Evolutionary conservation across 176 grass and related monocot species (phyloP).

Genomic region (Triticum timopheevii): DNA sequence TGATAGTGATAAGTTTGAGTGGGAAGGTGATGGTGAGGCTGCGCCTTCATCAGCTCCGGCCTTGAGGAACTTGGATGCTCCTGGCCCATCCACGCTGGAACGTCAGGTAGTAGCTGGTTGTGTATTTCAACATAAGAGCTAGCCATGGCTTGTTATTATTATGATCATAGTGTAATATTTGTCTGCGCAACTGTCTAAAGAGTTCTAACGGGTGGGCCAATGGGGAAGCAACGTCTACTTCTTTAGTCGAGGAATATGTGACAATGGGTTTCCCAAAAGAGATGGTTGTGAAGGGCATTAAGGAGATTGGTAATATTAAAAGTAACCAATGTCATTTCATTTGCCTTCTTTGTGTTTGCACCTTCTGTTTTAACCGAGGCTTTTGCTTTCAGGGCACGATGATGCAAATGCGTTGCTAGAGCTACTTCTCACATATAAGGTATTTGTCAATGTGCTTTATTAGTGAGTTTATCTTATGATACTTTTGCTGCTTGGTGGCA

Average conservation of each 20-base stretch:
- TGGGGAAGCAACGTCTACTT: slow-evolving; percentile 6
- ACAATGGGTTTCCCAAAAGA: slow-evolving; percentile 60
- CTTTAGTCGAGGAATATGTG: slow-evolving; percentile 37
- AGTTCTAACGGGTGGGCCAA: slow-evolving; percentile 28
- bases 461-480: slow-evolving; percentile 11
- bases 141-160: slow-evolving; percentile 5
- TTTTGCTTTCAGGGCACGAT: slow-evolving; percentile 52
- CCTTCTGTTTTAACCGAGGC: slow-evolving; percentile 2
- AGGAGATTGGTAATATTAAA: slow-evolving; percentile 45
- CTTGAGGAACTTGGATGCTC: slow-evolving; percentile 13
- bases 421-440: slow-evolving; percentile 73
- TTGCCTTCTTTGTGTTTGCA: slow-evolving; percentile 22
- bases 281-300: slow-evolving; percentile 47
- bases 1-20: slow-evolving; percentile 32
- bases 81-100: not conserved
- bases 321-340: slow-evolving; percentile 24
- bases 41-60: not conserved
- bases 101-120: slow-evolving; percentile 14
- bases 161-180: slow-evolving; percentile 22
- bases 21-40: slow-evolving; percentile 31
- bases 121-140: not conserved
- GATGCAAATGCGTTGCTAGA: slow-evolving; percentile 70
- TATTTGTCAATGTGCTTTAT: slow-evolving; percentile 17
- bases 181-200: slow-evolving; percentile 27
- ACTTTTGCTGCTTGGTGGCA: not conserved